Evolutionary conservation across 2,329 filamentous ascomycete species (phyloP).

Genomic region (Neocatenulostroma microsporum): DNA sequence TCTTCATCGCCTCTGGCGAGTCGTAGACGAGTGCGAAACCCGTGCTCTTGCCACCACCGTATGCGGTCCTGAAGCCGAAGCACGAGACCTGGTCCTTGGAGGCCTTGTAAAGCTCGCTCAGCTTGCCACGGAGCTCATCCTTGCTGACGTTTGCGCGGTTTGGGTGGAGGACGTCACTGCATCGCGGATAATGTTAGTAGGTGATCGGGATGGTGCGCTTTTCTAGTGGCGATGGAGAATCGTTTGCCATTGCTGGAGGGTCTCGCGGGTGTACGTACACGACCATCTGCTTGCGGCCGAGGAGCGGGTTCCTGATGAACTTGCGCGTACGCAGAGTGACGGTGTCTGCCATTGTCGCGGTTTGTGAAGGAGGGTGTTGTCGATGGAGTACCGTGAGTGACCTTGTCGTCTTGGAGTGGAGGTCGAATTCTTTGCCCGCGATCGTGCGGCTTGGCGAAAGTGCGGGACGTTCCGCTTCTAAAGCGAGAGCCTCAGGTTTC

Average conservation of each 20-base stretch:
- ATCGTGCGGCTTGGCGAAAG: too few relatives aligned
- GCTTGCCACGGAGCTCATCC: conserved; percentile 94
- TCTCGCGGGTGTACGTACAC: conserved; percentile 52
- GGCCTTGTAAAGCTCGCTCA: conserved; percentile 94
- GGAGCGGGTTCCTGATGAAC: conserved; percentile 99
- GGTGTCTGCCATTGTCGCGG: too few relatives aligned
- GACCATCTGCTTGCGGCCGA: conserved; percentile 99
- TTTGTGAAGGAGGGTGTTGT: too few relatives aligned
- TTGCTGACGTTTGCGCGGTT: conserved; percentile 98
- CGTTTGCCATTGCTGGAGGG: conserved; percentile 1
- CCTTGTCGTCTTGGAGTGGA: too few relatives aligned
- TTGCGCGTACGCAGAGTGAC: conserved; percentile 79
- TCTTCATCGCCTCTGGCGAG: conserved; percentile 96
- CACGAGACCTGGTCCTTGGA: conserved; percentile 95
- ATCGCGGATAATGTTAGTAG: conserved; percentile 16
- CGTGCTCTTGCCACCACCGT: conserved; percentile 99
- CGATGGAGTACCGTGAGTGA: too few relatives aligned
- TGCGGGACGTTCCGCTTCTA: too few relatives aligned
- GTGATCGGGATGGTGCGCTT: conserved; percentile 3
- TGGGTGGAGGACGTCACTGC: conserved; percentile 98
- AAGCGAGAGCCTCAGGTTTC: too few relatives aligned
- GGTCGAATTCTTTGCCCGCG: too few relatives aligned
- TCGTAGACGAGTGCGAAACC: conserved; percentile 99
- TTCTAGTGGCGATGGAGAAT: background rate
- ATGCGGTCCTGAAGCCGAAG: conserved; percentile 98